Evolutionary conservation across 106 monocot genomes (phyloP).

Genomic region (Apostasia ramifera): DNA sequence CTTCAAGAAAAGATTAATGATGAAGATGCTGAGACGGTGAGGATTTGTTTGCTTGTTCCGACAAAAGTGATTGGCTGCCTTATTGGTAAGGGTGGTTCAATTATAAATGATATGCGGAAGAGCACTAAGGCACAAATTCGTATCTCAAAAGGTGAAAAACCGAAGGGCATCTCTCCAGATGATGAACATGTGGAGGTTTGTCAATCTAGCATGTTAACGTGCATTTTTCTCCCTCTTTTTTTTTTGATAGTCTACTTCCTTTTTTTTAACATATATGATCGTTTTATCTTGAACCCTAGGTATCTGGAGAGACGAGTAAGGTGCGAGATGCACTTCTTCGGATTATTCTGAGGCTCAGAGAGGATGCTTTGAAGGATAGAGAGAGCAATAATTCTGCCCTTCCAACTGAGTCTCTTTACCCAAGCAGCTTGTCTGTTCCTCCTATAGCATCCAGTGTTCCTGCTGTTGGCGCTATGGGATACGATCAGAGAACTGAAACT

Average conservation of each 20-base stretch:
- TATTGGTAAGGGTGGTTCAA: conserved; percentile 84
- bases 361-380: conserved; percentile 64
- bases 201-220: background rate
- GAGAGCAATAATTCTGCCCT: conserved; percentile 30
- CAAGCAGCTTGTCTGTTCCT: conserved; percentile 33
- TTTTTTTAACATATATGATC: background rate
- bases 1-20: conserved; percentile 90
- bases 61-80: conserved; percentile 82
- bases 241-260: background rate
- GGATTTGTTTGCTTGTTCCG: conserved; percentile 74
- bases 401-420: conserved; percentile 35
- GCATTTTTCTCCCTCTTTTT: background rate
- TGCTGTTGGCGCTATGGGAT: conserved; percentile 33
- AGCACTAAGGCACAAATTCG: conserved; percentile 76
- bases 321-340: conserved; percentile 79
- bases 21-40: conserved; percentile 53
- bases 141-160: conserved; percentile 84
- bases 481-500: conserved; percentile 64
- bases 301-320: conserved; percentile 56
- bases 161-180: conserved; percentile 42
- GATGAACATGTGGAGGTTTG: conserved; percentile 91
- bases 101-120: conserved; percentile 87
- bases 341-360: conserved; percentile 73
- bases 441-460: conserved; percentile 31
- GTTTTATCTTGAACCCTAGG: conserved; percentile 24